Conservation (phyloP, 176 grass and related monocot genomes). For the Oryza glaberrima region DNA sequence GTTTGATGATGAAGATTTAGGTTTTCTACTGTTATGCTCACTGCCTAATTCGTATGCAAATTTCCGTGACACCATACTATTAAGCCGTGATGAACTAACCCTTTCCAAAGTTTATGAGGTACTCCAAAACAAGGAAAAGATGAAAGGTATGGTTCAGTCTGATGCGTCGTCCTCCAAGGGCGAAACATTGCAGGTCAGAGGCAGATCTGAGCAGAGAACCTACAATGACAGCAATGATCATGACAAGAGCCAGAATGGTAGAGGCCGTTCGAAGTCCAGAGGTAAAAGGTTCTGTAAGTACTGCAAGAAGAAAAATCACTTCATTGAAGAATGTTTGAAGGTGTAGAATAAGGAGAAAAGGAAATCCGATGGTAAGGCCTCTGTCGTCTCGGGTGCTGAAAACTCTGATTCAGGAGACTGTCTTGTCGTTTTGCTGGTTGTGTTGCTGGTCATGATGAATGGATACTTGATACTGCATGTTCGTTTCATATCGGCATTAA, state of each 20-base stretch:
- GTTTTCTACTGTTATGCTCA: slow-evolving; percentile 3
- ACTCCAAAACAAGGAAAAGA: slow-evolving; percentile 14
- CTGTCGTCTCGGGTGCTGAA: no score
- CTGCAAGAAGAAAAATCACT: background rate
- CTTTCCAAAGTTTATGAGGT: background rate
- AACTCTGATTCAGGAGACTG: no score
- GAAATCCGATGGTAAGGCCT: no score
- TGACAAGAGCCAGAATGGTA: background rate
- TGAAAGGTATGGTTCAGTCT: slow-evolving; percentile 17
- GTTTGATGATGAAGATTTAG: background rate
- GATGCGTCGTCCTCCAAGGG: background rate
- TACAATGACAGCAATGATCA: background rate
- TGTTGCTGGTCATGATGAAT: no score
- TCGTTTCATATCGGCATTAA: no score
- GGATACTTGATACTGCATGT: no score
- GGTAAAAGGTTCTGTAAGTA: slow-evolving; percentile 14
- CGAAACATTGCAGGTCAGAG: background rate
- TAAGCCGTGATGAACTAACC: background rate
- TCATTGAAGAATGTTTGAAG: no score
- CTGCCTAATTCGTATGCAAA: background rate
- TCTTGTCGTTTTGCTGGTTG: no score
- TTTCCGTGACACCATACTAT: slow-evolving; percentile 4
- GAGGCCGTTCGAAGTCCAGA: slow-evolving; percentile 16
- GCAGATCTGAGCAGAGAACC: background rate
- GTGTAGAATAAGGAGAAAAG: no score